Evolutionary conservation across 345 rosid species (phyloP).

Genomic region (Melastoma malabathricum): DNA sequence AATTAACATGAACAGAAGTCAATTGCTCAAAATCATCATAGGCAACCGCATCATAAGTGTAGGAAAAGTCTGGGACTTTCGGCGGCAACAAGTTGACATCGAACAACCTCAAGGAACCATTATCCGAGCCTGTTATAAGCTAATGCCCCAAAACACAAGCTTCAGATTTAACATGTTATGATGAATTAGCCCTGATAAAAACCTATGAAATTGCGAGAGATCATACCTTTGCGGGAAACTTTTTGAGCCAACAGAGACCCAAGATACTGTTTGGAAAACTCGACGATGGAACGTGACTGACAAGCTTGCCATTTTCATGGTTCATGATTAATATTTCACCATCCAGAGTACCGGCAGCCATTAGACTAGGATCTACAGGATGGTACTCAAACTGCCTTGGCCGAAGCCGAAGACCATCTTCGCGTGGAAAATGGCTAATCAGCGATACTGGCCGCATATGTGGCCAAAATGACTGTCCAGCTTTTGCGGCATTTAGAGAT

Average conservation of each 20-base stretch:
- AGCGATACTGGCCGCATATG: conserved; percentile 19
- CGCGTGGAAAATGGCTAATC: conserved; percentile 17
- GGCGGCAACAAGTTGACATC: conserved; percentile 18
- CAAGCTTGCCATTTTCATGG: conserved; percentile 34
- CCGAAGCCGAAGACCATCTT: conserved; percentile 24
- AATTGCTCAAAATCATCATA: conserved; percentile 29
- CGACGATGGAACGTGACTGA: conserved; percentile 22
- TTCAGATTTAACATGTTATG: not conserved
- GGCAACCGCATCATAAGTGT: conserved; percentile 9
- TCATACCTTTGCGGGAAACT: conserved; percentile 37
- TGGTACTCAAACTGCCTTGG: conserved; percentile 55
- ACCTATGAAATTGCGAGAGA: too few species aligned
- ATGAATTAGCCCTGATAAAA: too few species aligned
- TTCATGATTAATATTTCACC: conserved; percentile 39
- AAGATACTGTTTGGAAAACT: conserved; percentile 27
- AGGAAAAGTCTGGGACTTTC: conserved; percentile 11
- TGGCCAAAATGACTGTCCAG: conserved; percentile 37
- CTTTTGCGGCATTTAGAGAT: conserved; percentile 36
- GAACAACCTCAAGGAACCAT: conserved; percentile 31
- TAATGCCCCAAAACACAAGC: conserved; percentile 10
- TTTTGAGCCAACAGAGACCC: conserved; percentile 49
- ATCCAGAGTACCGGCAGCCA: conserved; percentile 46
- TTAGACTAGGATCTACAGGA: conserved; percentile 31
- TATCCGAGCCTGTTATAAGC: conserved; percentile 37
- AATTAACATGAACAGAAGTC: conserved; percentile 38